These are phyloP conservation scores for Daedaleopsis nitida DNA, from an alignment of 768 basidiomycete genomes.

Conservation along the genomic window DNA sequence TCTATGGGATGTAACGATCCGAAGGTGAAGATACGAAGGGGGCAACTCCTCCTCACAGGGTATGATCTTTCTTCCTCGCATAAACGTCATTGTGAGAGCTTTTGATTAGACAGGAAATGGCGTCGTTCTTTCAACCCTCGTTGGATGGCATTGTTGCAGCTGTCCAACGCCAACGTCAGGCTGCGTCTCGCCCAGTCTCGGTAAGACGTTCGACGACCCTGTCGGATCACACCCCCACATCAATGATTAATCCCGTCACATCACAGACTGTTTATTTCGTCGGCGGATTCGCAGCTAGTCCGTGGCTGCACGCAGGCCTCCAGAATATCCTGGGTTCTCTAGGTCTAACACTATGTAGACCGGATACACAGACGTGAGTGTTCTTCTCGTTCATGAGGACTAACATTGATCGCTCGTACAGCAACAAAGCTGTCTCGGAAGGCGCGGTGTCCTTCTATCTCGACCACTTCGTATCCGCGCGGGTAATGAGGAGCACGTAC, in stretches of 20 bases:
- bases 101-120: conserved; percentile 35
- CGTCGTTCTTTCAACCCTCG: conserved; percentile 47
- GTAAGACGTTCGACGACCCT: background rate
- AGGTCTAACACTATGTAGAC: conserved; percentile 63
- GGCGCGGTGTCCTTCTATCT: conserved; percentile 47
- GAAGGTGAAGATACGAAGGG: conserved; percentile 39
- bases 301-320: conserved; percentile 74
- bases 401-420: conserved; percentile 13
- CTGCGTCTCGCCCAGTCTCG: conserved; percentile 8
- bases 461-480: conserved; percentile 50
- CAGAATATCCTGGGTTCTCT: conserved; percentile 60
- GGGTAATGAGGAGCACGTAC: conserved; percentile 51
- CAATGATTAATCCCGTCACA: background rate
- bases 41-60: conserved; percentile 44
- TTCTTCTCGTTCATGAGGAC: background rate
- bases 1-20: conserved; percentile 43
- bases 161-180: conserved; percentile 10
- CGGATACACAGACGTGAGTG: conserved; percentile 73
- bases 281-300: conserved; percentile 81
- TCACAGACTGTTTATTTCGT: conserved; percentile 74
- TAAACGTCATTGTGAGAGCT: too few species aligned
- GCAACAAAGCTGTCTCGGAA: conserved; percentile 56
- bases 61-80: conserved; percentile 4
- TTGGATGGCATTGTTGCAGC: conserved; percentile 38
- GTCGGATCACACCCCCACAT: background rate